Percentiles rank a stretch among this genome's conserved stretches.
Conservation (phyloP, 2,329 filamentous ascomycete genomes). For the Colletotrichum sojae region DNA sequence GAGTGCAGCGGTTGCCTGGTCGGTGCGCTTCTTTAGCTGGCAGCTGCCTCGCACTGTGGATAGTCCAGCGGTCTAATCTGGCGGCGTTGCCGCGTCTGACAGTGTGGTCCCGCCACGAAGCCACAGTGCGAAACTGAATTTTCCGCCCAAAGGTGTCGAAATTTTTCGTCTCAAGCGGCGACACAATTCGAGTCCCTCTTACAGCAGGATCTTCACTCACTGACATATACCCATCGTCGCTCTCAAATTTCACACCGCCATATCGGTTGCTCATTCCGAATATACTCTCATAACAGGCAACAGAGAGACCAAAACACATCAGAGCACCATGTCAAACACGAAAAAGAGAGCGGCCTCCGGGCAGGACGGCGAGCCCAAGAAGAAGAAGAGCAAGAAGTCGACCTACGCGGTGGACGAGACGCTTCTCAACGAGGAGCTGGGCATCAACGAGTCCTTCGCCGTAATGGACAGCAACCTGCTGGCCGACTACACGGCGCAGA, state of each 20-base stretch:
- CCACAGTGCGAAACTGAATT: conserved; percentile 35
- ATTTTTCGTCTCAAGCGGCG: conserved; percentile 32
- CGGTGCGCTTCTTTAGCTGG: conserved; percentile 5
- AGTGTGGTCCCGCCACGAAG: not conserved
- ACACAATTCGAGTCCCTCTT: conserved; percentile 18
- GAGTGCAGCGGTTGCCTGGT: not conserved
- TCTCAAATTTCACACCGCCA: not conserved
- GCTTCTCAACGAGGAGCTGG: conserved; percentile 76
- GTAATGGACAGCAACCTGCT: conserved; percentile 87
- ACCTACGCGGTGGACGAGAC: conserved; percentile 68
- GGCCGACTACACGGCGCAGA: conserved; percentile 87
- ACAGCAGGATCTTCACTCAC: conserved; percentile 3
- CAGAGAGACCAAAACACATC: too few species aligned
- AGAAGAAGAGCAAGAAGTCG: conserved; percentile 71
- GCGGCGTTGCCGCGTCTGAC: not conserved
- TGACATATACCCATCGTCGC: not conserved
- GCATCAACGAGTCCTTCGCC: conserved; percentile 84
- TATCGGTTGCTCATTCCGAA: not conserved
- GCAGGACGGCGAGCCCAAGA: conserved; percentile 57
- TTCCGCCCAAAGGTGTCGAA: conserved; percentile 4
- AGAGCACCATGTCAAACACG: conserved; percentile 54
- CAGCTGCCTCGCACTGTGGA: conserved; percentile 16
- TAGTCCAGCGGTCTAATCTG: not conserved
- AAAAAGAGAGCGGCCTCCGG: conserved; percentile 72
- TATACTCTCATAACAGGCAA: too few species aligned